Evolutionary conservation across 805 yeast genomes (phyloP), one percentile per base, ranked within the genome.

Genomic region (Barnettozyma populi): DNA sequence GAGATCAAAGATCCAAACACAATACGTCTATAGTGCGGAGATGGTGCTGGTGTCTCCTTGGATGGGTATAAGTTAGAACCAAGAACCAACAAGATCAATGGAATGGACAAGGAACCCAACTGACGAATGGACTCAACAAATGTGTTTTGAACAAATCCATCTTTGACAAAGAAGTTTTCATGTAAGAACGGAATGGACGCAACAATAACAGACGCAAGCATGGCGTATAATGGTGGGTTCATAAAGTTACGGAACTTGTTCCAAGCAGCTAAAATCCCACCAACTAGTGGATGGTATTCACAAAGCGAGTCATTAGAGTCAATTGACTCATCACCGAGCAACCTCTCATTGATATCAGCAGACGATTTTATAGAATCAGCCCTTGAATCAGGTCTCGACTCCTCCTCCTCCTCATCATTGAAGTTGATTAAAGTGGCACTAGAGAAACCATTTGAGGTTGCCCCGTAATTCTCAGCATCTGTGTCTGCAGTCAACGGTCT

Each of bases 201-300:
- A 47, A 86, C 84, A 21, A 84, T 46, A 14, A 86, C 77, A 3
- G 90, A 75, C 1, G 80, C 63, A 10, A 81, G 60, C 90, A 86
- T 86, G 8, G 95, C 82, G 66, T 82, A 86, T 47, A 86, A 67
- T 14, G 94, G 95, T n/a, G 95, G 94, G 59, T 86, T 86, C 86
- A 86, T 82, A 50, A 74, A 74, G 7, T 65, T 54, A 40, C 67
- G 59, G 27, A 78, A 54, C 36, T 56, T 61, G 10, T 45, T 36
- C 42, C 41, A 50, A 6, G 18, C 31, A 1, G 11, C 18, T 2
- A 31, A 6, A 18, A 39, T 8, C 3, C 16, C 24, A 16, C 20
- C 35, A 11, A 36, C 14, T 9, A 29, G 19, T 8, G 37, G 44
- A 20, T 14, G n/a, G 9, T 40, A 41, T 14, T 27, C 19, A 25